A percentile compares a stretch with the other conserved stretches of the same genome.
phyloP scores from a whole-genome alignment of 2,329 filamentous ascomycete genomes.

The Fusarium staphyleae region DNA sequence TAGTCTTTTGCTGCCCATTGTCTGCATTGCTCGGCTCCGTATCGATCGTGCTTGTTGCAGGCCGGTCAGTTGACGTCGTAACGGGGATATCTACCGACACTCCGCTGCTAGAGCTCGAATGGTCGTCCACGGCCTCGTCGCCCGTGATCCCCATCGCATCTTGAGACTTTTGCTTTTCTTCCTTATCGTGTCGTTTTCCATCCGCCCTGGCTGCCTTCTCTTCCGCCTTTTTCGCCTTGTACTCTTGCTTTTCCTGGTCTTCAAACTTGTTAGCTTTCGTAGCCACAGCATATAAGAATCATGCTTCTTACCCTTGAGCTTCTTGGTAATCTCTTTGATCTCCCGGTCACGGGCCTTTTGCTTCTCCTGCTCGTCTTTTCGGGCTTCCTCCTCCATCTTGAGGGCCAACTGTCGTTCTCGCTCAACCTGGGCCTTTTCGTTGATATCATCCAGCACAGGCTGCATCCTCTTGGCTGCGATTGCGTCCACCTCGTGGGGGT shows the following conservation, averaged over 20 bases:
- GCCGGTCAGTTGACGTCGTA: conserved; percentile 3
- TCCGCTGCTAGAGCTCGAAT: conserved; percentile 19
- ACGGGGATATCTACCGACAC: conserved; percentile 13
- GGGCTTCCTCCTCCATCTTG: conserved; percentile 65
- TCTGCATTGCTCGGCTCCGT: conserved; percentile 23
- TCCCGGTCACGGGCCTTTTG: conserved; percentile 61
- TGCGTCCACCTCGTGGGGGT: conserved; percentile 77
- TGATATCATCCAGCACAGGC: conserved; percentile 85
- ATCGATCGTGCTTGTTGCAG: conserved; percentile 16
- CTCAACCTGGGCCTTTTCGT: conserved; percentile 76
- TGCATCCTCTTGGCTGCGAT: conserved; percentile 81
- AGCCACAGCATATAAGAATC: not conserved
- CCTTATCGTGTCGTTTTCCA: conserved; percentile 58
- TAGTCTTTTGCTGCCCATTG: conserved; percentile 26
- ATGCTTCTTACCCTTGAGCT: conserved; percentile 62
- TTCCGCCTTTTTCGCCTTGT: conserved; percentile 49
- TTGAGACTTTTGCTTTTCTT: conserved; percentile 59
- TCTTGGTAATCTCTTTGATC: conserved; percentile 60
- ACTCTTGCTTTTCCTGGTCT: conserved; percentile 57
- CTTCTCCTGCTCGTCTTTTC: conserved; percentile 58
- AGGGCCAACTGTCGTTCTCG: conserved; percentile 71
- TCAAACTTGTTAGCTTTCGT: conserved; percentile 46
- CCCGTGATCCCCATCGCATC: conserved; percentile 27
- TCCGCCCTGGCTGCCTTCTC: conserved; percentile 62
- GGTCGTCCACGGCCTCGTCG: conserved; percentile 20